phyloP scores from a whole-genome alignment of 2,329 filamentous ascomycete genomes.

The Colletotrichum siamense region DNA sequence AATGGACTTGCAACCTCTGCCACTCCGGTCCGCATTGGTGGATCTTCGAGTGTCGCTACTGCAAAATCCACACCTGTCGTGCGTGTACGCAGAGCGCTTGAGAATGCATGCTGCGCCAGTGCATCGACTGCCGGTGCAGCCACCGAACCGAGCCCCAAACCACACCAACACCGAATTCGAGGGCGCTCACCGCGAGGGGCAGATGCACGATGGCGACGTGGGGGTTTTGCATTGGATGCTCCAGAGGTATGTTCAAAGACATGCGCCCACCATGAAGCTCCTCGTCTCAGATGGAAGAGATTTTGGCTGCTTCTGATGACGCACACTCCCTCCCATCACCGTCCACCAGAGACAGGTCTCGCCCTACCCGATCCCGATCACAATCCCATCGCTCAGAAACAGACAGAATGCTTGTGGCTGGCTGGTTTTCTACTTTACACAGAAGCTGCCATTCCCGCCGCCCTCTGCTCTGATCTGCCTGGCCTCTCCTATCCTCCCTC shows the following conservation, averaged over 20 bases:
- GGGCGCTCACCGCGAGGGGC: background rate
- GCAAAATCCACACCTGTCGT: slow-evolving; percentile 70
- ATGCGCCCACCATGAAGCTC: background rate
- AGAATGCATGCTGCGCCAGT: background rate
- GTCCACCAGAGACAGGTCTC: slow-evolving; percentile 1
- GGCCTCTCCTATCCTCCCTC: background rate
- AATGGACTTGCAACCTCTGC: slow-evolving; percentile 71
- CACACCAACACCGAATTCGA: background rate
- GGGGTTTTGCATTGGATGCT: slow-evolving; percentile 15
- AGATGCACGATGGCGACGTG: slow-evolving; percentile 8
- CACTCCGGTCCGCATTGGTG: slow-evolving; percentile 70
- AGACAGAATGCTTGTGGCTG: background rate
- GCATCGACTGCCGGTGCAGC: background rate
- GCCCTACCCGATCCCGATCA: slow-evolving; percentile 15
- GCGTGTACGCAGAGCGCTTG: slow-evolving; percentile 57
- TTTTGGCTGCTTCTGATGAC: slow-evolving; percentile 8
- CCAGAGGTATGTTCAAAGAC: slow-evolving; percentile 12
- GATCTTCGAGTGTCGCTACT: slow-evolving; percentile 74
- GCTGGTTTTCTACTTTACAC: background rate
- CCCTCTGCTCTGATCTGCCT: background rate
- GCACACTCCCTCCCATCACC: slow-evolving; percentile 19
- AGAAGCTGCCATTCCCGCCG: background rate
- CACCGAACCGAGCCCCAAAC: background rate
- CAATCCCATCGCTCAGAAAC: background rate
- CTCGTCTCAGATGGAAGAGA: background rate